Evolutionary conservation across 2,329 filamentous ascomycete genomes (phyloP).

Genomic region (Clonostachys solani): DNA sequence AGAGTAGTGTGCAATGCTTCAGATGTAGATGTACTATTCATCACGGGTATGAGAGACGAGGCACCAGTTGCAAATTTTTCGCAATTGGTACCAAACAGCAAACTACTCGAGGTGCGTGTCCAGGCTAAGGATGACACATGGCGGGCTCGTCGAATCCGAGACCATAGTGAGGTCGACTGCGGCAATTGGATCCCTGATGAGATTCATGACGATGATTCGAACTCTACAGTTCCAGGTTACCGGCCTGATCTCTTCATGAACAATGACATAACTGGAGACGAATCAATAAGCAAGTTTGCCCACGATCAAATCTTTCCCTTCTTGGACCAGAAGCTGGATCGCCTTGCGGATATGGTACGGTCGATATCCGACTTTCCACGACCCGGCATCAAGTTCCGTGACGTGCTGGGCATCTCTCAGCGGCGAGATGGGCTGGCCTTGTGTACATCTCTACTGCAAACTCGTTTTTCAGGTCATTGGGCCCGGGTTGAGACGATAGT

Average conservation of each 20-base stretch:
- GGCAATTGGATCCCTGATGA: no score
- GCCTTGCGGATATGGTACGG: constrained; percentile 45
- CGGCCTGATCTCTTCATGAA: constrained; percentile 39
- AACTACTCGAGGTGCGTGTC: constrained; percentile 50
- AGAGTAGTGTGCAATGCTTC: constrained; percentile 30
- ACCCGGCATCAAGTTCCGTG: constrained; percentile 47
- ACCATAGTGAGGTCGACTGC: not conserved
- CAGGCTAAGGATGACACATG: constrained; percentile 29
- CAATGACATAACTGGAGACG: constrained; percentile 40
- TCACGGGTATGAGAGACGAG: constrained; percentile 61
- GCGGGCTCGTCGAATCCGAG: constrained; percentile 20
- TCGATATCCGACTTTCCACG: constrained; percentile 44
- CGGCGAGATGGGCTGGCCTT: constrained; percentile 43
- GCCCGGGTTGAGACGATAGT: constrained; percentile 35
- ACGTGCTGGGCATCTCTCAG: constrained; percentile 52
- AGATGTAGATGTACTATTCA: constrained; percentile 49
- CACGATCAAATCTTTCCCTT: constrained; percentile 35
- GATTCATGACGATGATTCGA: not conserved
- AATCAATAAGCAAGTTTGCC: constrained; percentile 33
- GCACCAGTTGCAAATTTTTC: constrained; percentile 49
- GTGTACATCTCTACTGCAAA: constrained; percentile 43
- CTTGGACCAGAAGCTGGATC: constrained; percentile 36
- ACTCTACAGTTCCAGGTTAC: constrained; percentile 2
- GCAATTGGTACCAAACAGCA: constrained; percentile 47
- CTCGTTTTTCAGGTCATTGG: constrained; percentile 42